Base-by-base conservation (phyloP, 163 green algal species). In the Smithsoniella earleae region DNA sequence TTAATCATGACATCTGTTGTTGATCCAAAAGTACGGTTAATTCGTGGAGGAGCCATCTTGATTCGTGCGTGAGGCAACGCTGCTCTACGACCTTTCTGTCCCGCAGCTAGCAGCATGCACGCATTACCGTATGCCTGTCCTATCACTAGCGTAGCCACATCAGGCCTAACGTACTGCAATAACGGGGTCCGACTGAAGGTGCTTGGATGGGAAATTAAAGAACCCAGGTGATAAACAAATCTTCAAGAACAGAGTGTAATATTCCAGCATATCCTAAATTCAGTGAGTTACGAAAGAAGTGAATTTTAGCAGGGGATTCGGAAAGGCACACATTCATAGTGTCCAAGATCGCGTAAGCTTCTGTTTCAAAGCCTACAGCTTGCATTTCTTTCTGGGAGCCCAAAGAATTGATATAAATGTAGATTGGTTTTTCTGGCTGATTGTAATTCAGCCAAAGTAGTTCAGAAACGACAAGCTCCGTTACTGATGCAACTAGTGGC, bases 361-460 rank as follows among this genome's bases (percentile, higher is more conserved):
- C 89, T 1, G 86, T 94, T 77, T 96, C 89, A 85, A 95, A 94
- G 3, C 82, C 89, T 1, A 95, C 80, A 5, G 82, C 77, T 79
- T 91, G 77, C n/a, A 80, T 78, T 25, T 82, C 36, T 4, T 77
- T 88, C 73, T 91, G 86, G 1, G 84, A 87, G n/a, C 86, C 89
- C 2, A 83, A 86, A n/a, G 89, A 96, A 83, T 96, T 92, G 58
- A 96, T 86, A 85, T 96, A 96, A 2, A 96, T 43, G 46, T 94
- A 95, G 10, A 96, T 77, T 27, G 89, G 89, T 79, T 95, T 93
- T 16, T 91, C 83, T 16, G 82, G 81, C 33, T 79, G 76, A 52
- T 86, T 84, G 82, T 92, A 95, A 73, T 93, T 89, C 43, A 96
- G 82, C 86, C 86, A 96, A 25, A 96, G 85, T 58, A 96, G 82